Base-by-base conservation (phyloP, 192 early-diverging fungal genomes). In the Lobosporangium transversale region DNA sequence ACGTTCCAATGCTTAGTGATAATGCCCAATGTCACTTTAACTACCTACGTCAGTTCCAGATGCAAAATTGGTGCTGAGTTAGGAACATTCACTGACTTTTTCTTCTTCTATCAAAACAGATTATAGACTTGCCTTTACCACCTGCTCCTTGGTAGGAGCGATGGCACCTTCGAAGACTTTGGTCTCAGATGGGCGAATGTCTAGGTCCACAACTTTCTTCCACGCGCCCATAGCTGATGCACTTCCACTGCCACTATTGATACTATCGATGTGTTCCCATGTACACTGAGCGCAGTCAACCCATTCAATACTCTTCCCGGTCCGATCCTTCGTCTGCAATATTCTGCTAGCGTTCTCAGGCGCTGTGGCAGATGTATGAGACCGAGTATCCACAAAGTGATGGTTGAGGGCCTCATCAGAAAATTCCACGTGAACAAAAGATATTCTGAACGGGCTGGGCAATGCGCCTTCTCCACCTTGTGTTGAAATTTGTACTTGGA, bases 151-250 rank as follows among this genome's bases (percentile, higher is more conserved):
- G 27, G 53, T 47, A 9, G 91, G 88, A 3, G 81, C 29, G 12
- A 93, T 47, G 6, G 57, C 43, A 3, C 87, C 84, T 74, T 93
- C 89, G 29, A 90, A 62, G 4, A 91, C 86, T 35, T 83, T 84
- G 21, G 79, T 86, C 44, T 70, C 70, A 21, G 80, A 78, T 24
- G 84, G 84, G 3, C 33, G 55, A 29, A 93, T 51, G n/a, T 80
- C 68, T 44, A 92, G 56, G 60, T 86, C 70, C 10, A 78, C 84
- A 10, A 43, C 29, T 15, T 80, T 66, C 2, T 63, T 70, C 70
- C 80, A 84, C 14, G 85, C 54, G 8, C 58, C 50, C 14, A 20
- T 31, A 3, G 33, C 3, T 18, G 27, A 10, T 58, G 36, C 11
- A 6, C n/a, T 43, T 23, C 50, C 23, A 8, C 9, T 45, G 8